Evolutionary conservation across 208 protist genomes (phyloP).

Genomic region (Trypanosoma platydactyli): DNA sequence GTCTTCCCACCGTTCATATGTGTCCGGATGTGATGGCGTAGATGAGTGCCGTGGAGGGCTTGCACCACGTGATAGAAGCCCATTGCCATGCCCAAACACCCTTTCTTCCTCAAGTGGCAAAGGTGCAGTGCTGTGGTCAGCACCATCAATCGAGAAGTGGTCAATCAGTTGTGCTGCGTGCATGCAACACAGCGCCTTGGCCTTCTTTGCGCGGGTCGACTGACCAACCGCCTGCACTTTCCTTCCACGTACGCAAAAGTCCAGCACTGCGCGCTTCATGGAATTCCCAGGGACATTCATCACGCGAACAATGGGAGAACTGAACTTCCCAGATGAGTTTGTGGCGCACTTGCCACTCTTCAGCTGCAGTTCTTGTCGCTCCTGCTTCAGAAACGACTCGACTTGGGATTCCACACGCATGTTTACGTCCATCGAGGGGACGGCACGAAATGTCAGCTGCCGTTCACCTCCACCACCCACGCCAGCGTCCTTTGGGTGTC

Average conservation of each 20-base stretch:
- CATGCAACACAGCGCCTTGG: constrained; percentile 69
- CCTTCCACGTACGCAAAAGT: constrained; percentile 29
- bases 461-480: not conserved
- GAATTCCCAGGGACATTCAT: constrained; percentile 38
- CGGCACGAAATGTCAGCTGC: constrained; percentile 7
- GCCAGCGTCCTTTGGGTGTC: not conserved
- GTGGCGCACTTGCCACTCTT: too few species aligned
- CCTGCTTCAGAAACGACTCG: constrained; percentile 32
- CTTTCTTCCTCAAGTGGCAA: constrained; percentile 13
- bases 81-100: not conserved
- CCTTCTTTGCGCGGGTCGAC: constrained; percentile 48
- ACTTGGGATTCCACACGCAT: constrained; percentile 38
- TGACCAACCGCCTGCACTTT: constrained; percentile 57
- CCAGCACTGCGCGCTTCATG: constrained; percentile 49
- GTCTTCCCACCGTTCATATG: constrained; percentile 35
- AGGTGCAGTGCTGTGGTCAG: not conserved
- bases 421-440: constrained; percentile 31
- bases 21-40: constrained; percentile 23
- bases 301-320: constrained; percentile 19
- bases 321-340: not conserved
- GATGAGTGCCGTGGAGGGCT: not conserved
- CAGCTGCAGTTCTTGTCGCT: constrained; percentile 23
- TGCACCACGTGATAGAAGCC: not conserved
- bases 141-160: constrained; percentile 40
- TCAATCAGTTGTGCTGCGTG: constrained; percentile 73